A percentile compares a stretch with the other conserved stretches of the same genome.
phyloP scores from a whole-genome alignment of 2,329 filamentous ascomycete species.

The Neofusicoccum laricinum region DNA sequence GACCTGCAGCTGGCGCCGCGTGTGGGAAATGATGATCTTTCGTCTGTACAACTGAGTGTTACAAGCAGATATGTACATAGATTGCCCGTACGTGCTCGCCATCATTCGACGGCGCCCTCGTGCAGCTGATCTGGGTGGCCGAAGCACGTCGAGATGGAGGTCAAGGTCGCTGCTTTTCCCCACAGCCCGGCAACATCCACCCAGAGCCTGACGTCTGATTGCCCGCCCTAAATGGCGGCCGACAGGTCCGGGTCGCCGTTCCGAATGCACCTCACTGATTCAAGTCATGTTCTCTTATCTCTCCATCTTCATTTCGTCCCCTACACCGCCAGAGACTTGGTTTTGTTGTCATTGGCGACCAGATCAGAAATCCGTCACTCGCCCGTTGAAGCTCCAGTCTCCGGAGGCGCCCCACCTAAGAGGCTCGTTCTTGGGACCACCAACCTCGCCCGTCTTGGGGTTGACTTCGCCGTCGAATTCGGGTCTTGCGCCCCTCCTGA shows the following conservation, averaged over 20 bases:
- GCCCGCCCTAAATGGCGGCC: too few relatives aligned
- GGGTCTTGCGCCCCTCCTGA: conserved; percentile 74
- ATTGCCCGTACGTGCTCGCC: too few relatives aligned
- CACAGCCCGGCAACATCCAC: too few relatives aligned
- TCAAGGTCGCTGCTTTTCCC: too few relatives aligned
- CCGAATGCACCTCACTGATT: background rate
- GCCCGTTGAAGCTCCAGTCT: conserved; percentile 91
- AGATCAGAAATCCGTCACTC: conserved; percentile 81
- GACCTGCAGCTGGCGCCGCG: background rate
- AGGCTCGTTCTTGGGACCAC: conserved; percentile 96
- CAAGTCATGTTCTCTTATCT: background rate
- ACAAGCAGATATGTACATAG: background rate
- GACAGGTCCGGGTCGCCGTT: background rate
- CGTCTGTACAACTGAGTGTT: background rate
- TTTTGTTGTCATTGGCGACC: background rate
- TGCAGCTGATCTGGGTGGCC: too few relatives aligned
- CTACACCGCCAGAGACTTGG: background rate
- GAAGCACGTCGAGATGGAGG: too few relatives aligned
- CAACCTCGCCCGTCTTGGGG: conserved; percentile 90
- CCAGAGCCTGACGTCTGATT: too few relatives aligned
- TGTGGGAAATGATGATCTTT: background rate
- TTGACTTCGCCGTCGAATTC: conserved; percentile 93
- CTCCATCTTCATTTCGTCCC: background rate
- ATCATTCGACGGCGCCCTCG: too few relatives aligned
- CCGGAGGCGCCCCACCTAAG: conserved; percentile 75